Percentiles rank a stretch among this genome's conserved stretches.
Evolutionary conservation across 148 eudicot genomes (phyloP).

Genomic region (Chenopodium suecicum): DNA sequence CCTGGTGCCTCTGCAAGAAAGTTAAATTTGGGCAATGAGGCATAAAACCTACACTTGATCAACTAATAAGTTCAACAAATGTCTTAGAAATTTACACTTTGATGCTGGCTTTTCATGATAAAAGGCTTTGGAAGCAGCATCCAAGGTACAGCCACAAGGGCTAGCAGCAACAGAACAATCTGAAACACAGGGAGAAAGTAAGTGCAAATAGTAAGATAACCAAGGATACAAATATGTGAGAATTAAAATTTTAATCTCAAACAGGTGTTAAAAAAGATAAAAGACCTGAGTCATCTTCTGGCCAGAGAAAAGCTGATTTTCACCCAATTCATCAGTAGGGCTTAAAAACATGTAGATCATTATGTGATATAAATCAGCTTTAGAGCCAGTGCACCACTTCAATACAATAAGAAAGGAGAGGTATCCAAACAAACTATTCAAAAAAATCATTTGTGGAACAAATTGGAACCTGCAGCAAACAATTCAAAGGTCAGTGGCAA

Average conservation of each 20-base stretch:
- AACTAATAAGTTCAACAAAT: slow-evolving; percentile 1
- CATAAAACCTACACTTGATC: slow-evolving; percentile 10
- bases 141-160: slow-evolving; percentile 96
- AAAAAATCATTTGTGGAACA: slow-evolving; percentile 56
- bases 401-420: slow-evolving; percentile 49
- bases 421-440: slow-evolving; percentile 61
- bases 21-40: slow-evolving; percentile 11
- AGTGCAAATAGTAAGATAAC: not conserved
- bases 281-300: slow-evolving; percentile 79
- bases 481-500: slow-evolving; percentile 3
- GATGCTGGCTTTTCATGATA: slow-evolving; percentile 76
- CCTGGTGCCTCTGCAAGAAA: slow-evolving; percentile 77
- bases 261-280: not conserved
- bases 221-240: not conserved
- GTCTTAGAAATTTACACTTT: slow-evolving; percentile 43
- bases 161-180: slow-evolving; percentile 72
- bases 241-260: not conserved
- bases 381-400: slow-evolving; percentile 64
- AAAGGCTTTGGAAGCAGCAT: slow-evolving; percentile 97
- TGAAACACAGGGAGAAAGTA: slow-evolving; percentile 32
- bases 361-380: slow-evolving; percentile 58
- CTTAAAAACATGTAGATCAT: slow-evolving; percentile 63
- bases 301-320: slow-evolving; percentile 87
- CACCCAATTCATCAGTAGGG: slow-evolving; percentile 93
- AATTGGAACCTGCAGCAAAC: slow-evolving; percentile 48